phyloP scores from a whole-genome alignment of 2,329 filamentous ascomycete genomes.

The Claviceps sp. region DNA sequence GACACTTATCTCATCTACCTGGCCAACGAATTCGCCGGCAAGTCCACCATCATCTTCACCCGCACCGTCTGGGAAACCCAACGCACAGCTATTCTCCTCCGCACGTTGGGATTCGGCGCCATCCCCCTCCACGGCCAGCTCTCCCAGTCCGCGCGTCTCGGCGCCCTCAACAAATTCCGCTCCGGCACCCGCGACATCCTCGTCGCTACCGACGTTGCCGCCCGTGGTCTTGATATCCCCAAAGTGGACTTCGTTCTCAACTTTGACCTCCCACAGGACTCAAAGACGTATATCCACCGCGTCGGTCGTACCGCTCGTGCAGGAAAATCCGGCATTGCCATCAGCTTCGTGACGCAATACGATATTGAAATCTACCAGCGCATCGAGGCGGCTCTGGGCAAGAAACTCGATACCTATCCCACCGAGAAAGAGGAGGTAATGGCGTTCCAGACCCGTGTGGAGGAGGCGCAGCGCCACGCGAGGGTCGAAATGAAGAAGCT shows the following conservation, averaged over 20 bases:
- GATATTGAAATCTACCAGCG: slow-evolving; percentile 69
- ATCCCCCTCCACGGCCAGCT: slow-evolving; percentile 91
- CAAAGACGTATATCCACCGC: slow-evolving; percentile 82
- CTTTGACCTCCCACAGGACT: slow-evolving; percentile 70
- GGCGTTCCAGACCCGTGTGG: slow-evolving; percentile 63
- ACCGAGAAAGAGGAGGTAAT: slow-evolving; percentile 73
- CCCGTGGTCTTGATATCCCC: slow-evolving; percentile 83
- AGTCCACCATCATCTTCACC: slow-evolving; percentile 80
- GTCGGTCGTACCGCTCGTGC: slow-evolving; percentile 82
- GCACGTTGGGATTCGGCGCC: slow-evolving; percentile 74
- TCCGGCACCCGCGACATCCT: slow-evolving; percentile 70
- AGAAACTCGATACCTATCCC: slow-evolving; percentile 57
- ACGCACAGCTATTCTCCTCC: slow-evolving; percentile 68
- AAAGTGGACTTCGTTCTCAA: slow-evolving; percentile 83
- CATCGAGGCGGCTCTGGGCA: slow-evolving; percentile 72
- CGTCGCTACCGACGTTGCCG: slow-evolving; percentile 87
- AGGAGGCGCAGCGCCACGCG: slow-evolving; percentile 71
- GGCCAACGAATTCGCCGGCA: slow-evolving; percentile 74
- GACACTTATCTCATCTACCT: slow-evolving; percentile 82
- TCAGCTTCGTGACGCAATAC: slow-evolving; percentile 77
- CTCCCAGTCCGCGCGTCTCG: slow-evolving; percentile 73
- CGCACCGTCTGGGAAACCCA: slow-evolving; percentile 87
- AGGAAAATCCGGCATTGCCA: slow-evolving; percentile 69
- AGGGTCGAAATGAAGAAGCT: slow-evolving; percentile 70
- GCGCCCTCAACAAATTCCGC: slow-evolving; percentile 83